phyloP scores from a whole-genome alignment of 2,329 filamentous ascomycete genomes.

The Raffaelea ambrosiae region DNA sequence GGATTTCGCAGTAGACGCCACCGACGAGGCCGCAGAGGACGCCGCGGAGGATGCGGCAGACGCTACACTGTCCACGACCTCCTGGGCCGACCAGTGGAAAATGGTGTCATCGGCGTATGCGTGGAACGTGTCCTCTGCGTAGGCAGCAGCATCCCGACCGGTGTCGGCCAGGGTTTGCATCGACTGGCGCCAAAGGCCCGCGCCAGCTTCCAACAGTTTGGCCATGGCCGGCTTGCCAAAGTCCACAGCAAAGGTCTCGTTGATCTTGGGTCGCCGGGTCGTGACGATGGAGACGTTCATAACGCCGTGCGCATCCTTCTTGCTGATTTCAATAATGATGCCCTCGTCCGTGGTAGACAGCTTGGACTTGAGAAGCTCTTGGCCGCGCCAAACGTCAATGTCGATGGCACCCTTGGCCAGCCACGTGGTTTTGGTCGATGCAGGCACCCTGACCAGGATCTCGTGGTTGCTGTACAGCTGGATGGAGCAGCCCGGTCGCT shows the following conservation, averaged over 20 bases:
- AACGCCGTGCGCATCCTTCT: conserved; percentile 47
- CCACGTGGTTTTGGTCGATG: conserved; percentile 43
- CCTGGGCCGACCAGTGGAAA: not conserved
- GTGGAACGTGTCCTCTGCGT: conserved; percentile 9
- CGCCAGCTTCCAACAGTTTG: conserved; percentile 35
- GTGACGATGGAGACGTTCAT: conserved; percentile 51
- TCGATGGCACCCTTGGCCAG: conserved; percentile 47
- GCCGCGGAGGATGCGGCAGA: not conserved
- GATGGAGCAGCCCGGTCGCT: conserved; percentile 34
- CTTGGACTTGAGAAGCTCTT: conserved; percentile 37
- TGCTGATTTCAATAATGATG: conserved; percentile 42
- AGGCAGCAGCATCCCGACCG: conserved; percentile 21
- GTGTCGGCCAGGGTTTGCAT: conserved; percentile 33
- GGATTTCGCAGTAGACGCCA: not conserved
- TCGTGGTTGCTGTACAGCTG: conserved; percentile 37
- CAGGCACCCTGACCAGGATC: conserved; percentile 45
- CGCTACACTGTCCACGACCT: not conserved
- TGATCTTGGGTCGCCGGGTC: conserved; percentile 49
- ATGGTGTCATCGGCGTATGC: not conserved
- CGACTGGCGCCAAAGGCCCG: conserved; percentile 27
- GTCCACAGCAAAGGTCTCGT: conserved; percentile 52
- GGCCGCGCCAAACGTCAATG: conserved; percentile 44
- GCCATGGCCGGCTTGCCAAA: conserved; percentile 43
- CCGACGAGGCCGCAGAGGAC: not conserved
- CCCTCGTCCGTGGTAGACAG: conserved; percentile 40